Percentiles rank a stretch among this genome's conserved stretches.
Evolutionary conservation across 352 stramenopile species (phyloP).

Genomic region (Globisporangium canariense): DNA sequence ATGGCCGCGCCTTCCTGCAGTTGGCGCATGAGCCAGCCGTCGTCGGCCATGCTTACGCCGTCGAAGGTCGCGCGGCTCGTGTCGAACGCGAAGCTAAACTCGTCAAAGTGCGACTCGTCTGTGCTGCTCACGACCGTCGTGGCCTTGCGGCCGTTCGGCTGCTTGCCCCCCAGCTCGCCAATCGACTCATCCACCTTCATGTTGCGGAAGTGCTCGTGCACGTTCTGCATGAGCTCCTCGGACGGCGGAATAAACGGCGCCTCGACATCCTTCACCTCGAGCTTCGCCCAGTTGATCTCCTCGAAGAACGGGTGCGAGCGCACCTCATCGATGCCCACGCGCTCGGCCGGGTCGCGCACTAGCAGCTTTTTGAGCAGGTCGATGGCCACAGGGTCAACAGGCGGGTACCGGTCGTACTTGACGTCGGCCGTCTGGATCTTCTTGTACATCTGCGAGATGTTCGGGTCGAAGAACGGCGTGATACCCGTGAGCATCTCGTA

Average conservation of each 20-base stretch:
- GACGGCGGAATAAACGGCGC: conserved; percentile 78
- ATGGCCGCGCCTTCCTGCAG: conserved; percentile 71
- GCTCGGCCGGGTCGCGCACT: conserved; percentile 66
- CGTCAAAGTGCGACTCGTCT: conserved; percentile 81
- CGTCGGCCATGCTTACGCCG: conserved; percentile 75
- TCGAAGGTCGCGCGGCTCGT: conserved; percentile 73
- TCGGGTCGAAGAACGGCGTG: conserved; percentile 86
- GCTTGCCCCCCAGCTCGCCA: conserved; percentile 49
- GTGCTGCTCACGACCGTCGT: conserved; percentile 28
- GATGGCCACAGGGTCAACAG: conserved; percentile 62
- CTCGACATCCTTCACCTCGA: conserved; percentile 80
- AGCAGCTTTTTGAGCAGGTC: conserved; percentile 77
- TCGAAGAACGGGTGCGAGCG: conserved; percentile 70
- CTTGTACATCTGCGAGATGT: conserved; percentile 87
- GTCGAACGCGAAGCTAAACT: conserved; percentile 88
- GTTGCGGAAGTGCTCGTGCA: conserved; percentile 86
- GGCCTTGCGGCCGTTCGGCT: conserved; percentile 56
- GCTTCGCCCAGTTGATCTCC: conserved; percentile 60
- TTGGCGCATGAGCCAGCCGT: conserved; percentile 81
- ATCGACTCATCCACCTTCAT: conserved; percentile 87
- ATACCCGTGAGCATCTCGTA: conserved; percentile 89
- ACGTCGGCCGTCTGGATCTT: conserved; percentile 87
- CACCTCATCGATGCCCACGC: conserved; percentile 58
- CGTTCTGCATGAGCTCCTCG: conserved; percentile 83
- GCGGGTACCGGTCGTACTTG: conserved; percentile 68